Conservation (phyloP, 1,284 basidiomycete genomes). For the Fomes fomentarius region DNA sequence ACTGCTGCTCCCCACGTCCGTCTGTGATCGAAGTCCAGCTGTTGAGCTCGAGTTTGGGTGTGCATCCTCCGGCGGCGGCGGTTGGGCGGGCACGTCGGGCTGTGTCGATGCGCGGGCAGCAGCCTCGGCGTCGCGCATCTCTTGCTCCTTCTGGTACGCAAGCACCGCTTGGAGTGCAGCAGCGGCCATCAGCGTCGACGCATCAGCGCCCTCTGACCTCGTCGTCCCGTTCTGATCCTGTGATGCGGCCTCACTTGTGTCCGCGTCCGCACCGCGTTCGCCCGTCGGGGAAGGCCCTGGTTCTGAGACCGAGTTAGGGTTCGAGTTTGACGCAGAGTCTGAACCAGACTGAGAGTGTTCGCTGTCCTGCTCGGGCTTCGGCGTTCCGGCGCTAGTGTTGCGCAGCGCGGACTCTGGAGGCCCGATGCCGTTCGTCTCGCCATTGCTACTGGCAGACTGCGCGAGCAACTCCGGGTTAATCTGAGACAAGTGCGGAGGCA, state of each 20-base stretch:
- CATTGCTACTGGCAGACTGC: slow-evolving; percentile 24
- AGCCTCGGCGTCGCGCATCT: slow-evolving; percentile 8
- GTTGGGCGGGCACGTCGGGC: background rate
- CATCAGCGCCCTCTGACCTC: slow-evolving; percentile 16
- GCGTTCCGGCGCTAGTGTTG: slow-evolving; percentile 16
- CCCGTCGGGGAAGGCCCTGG: background rate
- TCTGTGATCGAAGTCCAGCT: background rate
- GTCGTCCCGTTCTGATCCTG: background rate
- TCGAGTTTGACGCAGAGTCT: background rate
- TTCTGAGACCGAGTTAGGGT: slow-evolving; percentile 15
- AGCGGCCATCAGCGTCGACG: slow-evolving; percentile 28
- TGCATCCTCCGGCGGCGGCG: background rate
- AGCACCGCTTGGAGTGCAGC: slow-evolving; percentile 32
- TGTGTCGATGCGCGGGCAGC: background rate
- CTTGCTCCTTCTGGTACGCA: slow-evolving; percentile 22
- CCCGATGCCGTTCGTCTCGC: slow-evolving; percentile 19
- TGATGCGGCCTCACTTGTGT: background rate
- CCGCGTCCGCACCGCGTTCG: background rate
- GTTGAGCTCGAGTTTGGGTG: background rate
- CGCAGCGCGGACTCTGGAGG: slow-evolving; percentile 24
- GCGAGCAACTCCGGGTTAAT: slow-evolving; percentile 26
- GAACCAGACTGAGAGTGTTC: background rate
- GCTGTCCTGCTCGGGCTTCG: background rate
- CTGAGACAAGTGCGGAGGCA: slow-evolving; percentile 33
- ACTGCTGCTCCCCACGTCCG: background rate